phyloP scores from a whole-genome alignment of 23 red algal genomes.

The Porphyridium purpureum region DNA sequence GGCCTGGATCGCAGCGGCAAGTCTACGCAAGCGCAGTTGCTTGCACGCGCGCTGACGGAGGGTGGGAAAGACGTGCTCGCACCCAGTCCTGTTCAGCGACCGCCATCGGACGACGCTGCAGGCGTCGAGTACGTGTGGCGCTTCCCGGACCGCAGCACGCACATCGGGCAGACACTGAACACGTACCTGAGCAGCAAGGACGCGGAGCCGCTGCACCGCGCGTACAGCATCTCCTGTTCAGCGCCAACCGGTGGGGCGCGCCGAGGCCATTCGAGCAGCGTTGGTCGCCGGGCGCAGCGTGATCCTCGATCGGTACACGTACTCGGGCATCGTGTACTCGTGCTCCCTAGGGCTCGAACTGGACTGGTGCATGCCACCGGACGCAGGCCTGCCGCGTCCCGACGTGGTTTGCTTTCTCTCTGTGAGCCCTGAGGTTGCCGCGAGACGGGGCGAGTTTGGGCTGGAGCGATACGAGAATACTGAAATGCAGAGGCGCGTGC shows the following conservation, averaged over 20 bases:
- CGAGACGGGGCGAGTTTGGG: conserved; percentile 27
- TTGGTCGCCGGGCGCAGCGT: conserved; percentile 34
- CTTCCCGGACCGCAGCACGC: conserved; percentile 75
- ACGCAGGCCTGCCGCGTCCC: conserved; percentile 49
- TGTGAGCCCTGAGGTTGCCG: conserved; percentile 9
- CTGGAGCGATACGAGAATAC: conserved; percentile 61
- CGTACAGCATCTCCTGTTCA: conserved; percentile 64
- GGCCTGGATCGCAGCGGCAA: conserved; percentile 83
- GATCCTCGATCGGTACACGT: conserved; percentile 69
- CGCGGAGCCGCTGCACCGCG: conserved; percentile 9
- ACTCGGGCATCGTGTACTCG: conserved; percentile 81
- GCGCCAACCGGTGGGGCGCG: conserved; percentile 83
- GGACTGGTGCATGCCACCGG: conserved; percentile 45
- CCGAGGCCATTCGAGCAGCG: conserved; percentile 7
- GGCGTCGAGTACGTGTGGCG: no score
- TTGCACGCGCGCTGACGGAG: conserved; percentile 8
- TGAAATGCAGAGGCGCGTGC: conserved; percentile 32
- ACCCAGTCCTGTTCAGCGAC: no score
- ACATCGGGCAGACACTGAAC: conserved; percentile 35
- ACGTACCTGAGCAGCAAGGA: conserved; percentile 11
- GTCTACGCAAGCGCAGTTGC: conserved; percentile 46
- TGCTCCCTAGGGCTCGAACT: conserved; percentile 33
- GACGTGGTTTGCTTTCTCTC: conserved; percentile 64
- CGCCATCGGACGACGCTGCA: no score
- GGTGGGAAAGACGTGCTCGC: conserved; percentile 9